phyloP scores from a whole-genome alignment of 805 yeast species.

The Teunomyces tritomae region DNA sequence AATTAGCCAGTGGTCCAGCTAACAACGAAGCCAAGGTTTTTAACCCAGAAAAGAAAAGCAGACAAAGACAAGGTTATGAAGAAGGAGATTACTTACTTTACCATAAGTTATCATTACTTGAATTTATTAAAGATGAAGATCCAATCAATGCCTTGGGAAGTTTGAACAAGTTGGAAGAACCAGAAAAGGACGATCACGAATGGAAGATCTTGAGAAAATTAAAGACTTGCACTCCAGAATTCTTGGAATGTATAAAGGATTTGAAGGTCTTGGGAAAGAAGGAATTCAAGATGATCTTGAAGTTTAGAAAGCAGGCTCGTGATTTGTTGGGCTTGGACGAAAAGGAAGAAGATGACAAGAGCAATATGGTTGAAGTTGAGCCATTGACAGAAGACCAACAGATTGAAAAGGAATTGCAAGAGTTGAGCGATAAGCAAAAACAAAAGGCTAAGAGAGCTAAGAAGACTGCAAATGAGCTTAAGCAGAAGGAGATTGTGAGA shows the following conservation, averaged over 20 bases:
- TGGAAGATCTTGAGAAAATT: conserved; percentile 70
- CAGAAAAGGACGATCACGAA: conserved; percentile 55
- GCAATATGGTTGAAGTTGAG: conserved; percentile 58
- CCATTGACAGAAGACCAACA: conserved; percentile 83
- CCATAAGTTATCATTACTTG: conserved; percentile 71
- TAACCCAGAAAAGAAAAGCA: conserved; percentile 87
- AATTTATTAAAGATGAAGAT: conserved; percentile 77
- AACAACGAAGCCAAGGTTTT: conserved; percentile 87
- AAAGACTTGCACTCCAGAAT: conserved; percentile 75
- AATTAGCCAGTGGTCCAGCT: conserved; percentile 63
- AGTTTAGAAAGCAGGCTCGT: conserved; percentile 88
- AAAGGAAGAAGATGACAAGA: conserved; percentile 47
- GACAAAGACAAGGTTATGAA: conserved; percentile 95
- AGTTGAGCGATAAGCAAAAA: conserved; percentile 68
- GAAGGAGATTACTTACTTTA: conserved; percentile 80
- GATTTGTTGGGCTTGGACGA: conserved; percentile 67
- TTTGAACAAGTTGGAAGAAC: conserved; percentile 63
- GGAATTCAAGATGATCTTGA: conserved; percentile 81
- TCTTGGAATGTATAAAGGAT: conserved; percentile 83
- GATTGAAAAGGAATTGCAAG: conserved; percentile 80
- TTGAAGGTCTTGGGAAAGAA: conserved; percentile 91
- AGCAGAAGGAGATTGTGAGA: conserved; percentile 83
- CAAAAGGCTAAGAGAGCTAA: conserved; percentile 74
- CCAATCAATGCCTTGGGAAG: conserved; percentile 82
- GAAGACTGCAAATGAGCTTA: conserved; percentile 74